These are phyloP conservation scores for cucumber (Cucumis sativus) DNA, from an alignment of 306 rosid genomes.

Conservation along the genomic window DNA sequence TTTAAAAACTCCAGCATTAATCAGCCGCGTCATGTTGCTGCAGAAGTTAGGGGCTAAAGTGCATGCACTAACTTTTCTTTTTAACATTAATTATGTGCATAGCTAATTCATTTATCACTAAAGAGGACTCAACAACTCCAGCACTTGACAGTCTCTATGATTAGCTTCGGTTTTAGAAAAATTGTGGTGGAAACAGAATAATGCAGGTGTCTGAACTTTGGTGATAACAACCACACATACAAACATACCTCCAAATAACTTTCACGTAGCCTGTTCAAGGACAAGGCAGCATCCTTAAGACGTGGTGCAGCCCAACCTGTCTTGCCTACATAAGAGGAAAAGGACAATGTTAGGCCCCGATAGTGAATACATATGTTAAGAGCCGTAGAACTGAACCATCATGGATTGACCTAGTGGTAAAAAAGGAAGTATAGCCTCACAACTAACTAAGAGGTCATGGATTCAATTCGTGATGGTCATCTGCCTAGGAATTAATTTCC, in stretches of 20 bases:
- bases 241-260: slow-evolving; percentile 71
- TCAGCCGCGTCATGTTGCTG: not conserved
- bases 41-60: not conserved
- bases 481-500: no score
- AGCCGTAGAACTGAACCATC: no score
- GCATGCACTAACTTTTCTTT: not conserved
- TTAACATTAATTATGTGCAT: not conserved
- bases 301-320: slow-evolving; percentile 93
- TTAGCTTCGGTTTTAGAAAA: not conserved
- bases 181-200: not conserved
- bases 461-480: no score
- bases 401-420: no score
- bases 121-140: not conserved
- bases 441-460: no score
- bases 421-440: no score
- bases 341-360: not conserved
- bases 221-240: slow-evolving; percentile 1
- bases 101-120: not conserved
- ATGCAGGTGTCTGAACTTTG: not conserved
- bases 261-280: slow-evolving; percentile 74
- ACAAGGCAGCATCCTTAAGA: slow-evolving; percentile 78
- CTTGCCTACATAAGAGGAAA: slow-evolving; percentile 40
- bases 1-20: not conserved
- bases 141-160: not conserved
- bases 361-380: no score